Base-by-base conservation (phyloP, 257 asterid genomes). In the Ilex asprella region DNA sequence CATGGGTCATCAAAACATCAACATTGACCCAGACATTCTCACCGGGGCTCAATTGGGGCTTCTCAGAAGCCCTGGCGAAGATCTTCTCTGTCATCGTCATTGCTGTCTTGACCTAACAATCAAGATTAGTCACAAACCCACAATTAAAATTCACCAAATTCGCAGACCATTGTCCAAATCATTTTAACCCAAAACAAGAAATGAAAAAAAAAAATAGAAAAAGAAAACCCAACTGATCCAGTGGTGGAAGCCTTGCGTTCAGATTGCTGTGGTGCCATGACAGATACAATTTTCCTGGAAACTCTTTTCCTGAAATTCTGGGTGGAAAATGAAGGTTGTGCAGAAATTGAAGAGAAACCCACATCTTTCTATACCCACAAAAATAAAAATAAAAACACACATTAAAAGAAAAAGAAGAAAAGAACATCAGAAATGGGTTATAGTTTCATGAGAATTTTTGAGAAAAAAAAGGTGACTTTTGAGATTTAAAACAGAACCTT, bases 81-180 rank as follows among this genome's bases (percentile, higher is more conserved):
- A 89, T 87, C 84, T 93, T 93, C 82, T 93, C 96, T 62, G 97
- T 93, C 95, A 87, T 80, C 10, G 96, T 89, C 97, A 87, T 85
- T 62, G 77, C 91, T 16, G 86, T 85, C 81, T 93, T 89, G 32
- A 93, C 95, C 99, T 93, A 66, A 30, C 67, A 75, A 30, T 63
- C 56, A 39, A 60, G 66, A 15, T 64, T 60, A 59, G 51, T 61
- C 60, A 32, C 69, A 62, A 62, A 39, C 51, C 60, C 73, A 62
- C n/a, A 43, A 64, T 41, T 5, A 70, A 74, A 63, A 72, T 53
- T 66, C 66, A 54, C 56, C 57, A 56, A 41, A 55, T 63, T 35
- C 35, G 14, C 46, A 31, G 31, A 50, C 47, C 16, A 13, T 47
- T 11, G 43, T 43, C 10, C 44, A 29, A 69, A 62, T 63, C 64